Conservation (phyloP, 2,329 filamentous ascomycete species). For the Fusarium albosuccineum region DNA sequence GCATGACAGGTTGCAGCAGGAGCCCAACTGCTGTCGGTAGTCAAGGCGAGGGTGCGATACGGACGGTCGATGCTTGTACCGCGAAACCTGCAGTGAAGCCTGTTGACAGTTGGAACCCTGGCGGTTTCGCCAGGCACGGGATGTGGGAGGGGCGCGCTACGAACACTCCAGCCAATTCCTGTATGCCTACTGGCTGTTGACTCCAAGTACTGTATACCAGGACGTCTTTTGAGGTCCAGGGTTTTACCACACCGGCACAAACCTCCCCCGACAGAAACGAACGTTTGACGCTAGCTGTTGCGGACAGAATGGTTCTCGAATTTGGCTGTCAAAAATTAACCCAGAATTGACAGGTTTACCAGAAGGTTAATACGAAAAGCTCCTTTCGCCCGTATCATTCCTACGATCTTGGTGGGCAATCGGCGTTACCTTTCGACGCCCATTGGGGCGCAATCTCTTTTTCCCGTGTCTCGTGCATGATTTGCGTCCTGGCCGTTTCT, state of each 20-base stretch:
- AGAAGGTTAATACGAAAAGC: conserved; percentile 7
- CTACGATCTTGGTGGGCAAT: not conserved
- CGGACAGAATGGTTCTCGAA: conserved; percentile 21
- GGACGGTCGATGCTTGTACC: conserved; percentile 4
- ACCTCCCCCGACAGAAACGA: conserved; percentile 13
- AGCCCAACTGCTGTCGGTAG: not conserved
- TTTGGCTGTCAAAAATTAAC: conserved; percentile 18
- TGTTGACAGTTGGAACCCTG: conserved; percentile 11
- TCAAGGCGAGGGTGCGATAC: not conserved
- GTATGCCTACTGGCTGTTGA: conserved; percentile 2
- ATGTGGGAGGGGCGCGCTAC: conserved; percentile 18
- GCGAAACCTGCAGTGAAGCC: conserved; percentile 18
- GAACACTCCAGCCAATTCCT: not conserved
- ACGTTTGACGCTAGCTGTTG: conserved; percentile 27
- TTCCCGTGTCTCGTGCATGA: conserved; percentile 5
- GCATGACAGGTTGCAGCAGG: not conserved
- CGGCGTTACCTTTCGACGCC: conserved; percentile 7
- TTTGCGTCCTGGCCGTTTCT: conserved; percentile 1
- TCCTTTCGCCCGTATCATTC: conserved; percentile 25
- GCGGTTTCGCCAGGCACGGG: conserved; percentile 9
- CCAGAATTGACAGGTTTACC: not conserved
- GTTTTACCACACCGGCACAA: conserved; percentile 14
- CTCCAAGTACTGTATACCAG: conserved; percentile 27
- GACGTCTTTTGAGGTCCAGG: conserved; percentile 5
- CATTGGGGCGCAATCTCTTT: conserved; percentile 5